These are phyloP conservation scores for Phytomonas francai DNA, from an alignment of 208 protist species.

Conservation along the genomic window DNA sequence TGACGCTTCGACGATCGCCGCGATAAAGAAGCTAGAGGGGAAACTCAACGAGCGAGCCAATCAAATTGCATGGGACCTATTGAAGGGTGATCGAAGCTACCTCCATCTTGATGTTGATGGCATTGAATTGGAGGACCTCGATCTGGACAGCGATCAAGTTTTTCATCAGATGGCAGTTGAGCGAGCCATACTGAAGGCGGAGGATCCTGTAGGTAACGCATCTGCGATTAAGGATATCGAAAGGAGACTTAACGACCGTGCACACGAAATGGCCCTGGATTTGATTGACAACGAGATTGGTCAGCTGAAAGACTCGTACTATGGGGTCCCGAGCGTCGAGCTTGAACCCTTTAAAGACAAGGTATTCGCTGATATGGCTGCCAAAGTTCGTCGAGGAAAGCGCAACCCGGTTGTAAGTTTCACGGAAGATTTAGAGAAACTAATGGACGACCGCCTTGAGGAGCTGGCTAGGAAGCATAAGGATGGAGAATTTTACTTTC, in stretches of 20 bases:
- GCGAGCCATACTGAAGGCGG: conserved; percentile 51
- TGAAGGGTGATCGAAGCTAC: conserved; percentile 41
- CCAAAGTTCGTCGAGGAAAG: conserved; percentile 31
- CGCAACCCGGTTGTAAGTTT: conserved; percentile 18
- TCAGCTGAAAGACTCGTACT: conserved; percentile 28
- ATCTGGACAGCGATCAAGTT: conserved; percentile 49
- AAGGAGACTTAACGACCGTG: conserved; percentile 59
- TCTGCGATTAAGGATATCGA: conserved; percentile 53
- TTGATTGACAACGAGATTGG: conserved; percentile 55
- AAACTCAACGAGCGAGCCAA: conserved; percentile 53
- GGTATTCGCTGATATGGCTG: conserved; percentile 48
- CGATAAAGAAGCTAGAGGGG: conserved; percentile 34
- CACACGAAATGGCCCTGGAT: conserved; percentile 47
- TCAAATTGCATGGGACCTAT: conserved; percentile 42
- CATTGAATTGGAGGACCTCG: conserved; percentile 45
- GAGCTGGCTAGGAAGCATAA: conserved; percentile 27
- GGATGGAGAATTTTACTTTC: conserved; percentile 31
- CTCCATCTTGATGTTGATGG: conserved; percentile 54
- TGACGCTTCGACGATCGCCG: background rate
- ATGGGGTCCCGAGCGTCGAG: conserved; percentile 41
- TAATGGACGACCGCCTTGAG: conserved; percentile 29
- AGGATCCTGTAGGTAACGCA: conserved; percentile 50
- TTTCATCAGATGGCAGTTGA: conserved; percentile 62
- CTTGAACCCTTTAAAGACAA: conserved; percentile 52
- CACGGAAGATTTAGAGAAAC: conserved; percentile 38